Base-by-base conservation (phyloP, 371 early-diverging fungal genomes). In the Mortierella sp. region DNA sequence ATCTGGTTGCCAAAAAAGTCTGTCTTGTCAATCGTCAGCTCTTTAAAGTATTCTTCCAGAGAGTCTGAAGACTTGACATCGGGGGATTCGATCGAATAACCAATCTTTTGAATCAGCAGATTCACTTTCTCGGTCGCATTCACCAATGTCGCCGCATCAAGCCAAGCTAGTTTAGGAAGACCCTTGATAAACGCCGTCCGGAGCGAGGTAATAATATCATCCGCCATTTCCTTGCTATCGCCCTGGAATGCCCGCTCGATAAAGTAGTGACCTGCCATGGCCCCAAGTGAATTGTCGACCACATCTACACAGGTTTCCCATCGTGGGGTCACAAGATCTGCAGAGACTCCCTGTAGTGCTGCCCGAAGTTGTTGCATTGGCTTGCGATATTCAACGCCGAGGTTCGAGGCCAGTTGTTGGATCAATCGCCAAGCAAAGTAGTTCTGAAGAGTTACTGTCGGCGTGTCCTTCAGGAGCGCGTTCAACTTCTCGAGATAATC, bases 91-190 rank as follows among this genome's bases (percentile, higher is more conserved):
- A 68, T 71, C n/a, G 88, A 86, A 59, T 85, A 90, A 0, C 85
- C 90, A 60, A 87, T 77, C 66, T 92, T 87, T 70, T 83, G 85
- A 1, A 70, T 51, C 65, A 81, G 47, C 28, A 68, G n/a, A 47
- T 76, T 56, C 16, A 87, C 87, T 68, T 91, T 90, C 19, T 85
- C 82, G 3, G 86, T 70, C 2, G 91, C 92, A 26, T 68, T 77
- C 51, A 59, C 29, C 1, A 80, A 75, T 0, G 91, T 90, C 47
- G 74, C 77, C 7, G 75, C 52, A 71, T 90, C 90, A 4, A 91
- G 74, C 90, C 91, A 91, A 15, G 81, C 74, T 60, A 87, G 58
- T 3, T 64, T 63, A 2, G 82, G 80, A 30, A 89, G 65, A 15
- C 85, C 66, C 16, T 80, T 57, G 16, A 72, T 29, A 26, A 91